Base-by-base conservation (phyloP, 2,329 filamentous ascomycete species). In the Ophiocordyceps unilateralis region DNA sequence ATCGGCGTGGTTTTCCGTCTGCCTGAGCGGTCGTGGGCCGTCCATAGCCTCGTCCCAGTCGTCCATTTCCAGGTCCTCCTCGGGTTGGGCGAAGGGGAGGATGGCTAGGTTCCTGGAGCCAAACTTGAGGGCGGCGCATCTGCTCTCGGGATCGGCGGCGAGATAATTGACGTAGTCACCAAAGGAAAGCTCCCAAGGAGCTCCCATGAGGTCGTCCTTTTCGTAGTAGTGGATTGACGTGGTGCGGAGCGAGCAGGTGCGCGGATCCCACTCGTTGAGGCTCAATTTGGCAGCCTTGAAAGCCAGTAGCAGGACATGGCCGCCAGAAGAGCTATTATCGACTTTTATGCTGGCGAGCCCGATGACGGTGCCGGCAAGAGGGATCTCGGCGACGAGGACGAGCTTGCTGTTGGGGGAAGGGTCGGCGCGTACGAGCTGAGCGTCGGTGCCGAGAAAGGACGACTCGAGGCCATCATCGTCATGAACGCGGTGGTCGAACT, bases 161-260 rank as follows among this genome's bases (percentile, higher is more conserved):
- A 98, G 68, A 53, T 83, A 83, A 59, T 83, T 94, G 60, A 78
- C 73, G 57, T 81, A 86, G 48, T 83, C 76, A 57, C 76, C 77
- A 54, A 93, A 65, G 44, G 81, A 74, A 42, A 81, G 73, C 41
- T 82, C 78, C 81, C 87, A 95, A 0, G 89, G 88, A 48, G 77
- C 82, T 43, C 81, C 78, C 50, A 82, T 77, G 47, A 89, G 68
- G 57, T 94, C 88, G 56, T 95, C 88, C 58, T 91, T 84, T 61
- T 98, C 91, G 64, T 96, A 98, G 69, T 88, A 96, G 66, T 98
- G 91, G 54, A 98, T 89, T 42, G 89, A 96, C 48, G 91, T 76
- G 43, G 89, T 96, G 52, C 81, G 79, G 52, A 96, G 78, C 42
- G 76, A 75, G 60, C 83, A 72, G 50, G 76, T 78, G 57, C 82